Base-by-base conservation (phyloP, 2,329 filamentous ascomycete species). In the Aspergillus spinulosporus region DNA sequence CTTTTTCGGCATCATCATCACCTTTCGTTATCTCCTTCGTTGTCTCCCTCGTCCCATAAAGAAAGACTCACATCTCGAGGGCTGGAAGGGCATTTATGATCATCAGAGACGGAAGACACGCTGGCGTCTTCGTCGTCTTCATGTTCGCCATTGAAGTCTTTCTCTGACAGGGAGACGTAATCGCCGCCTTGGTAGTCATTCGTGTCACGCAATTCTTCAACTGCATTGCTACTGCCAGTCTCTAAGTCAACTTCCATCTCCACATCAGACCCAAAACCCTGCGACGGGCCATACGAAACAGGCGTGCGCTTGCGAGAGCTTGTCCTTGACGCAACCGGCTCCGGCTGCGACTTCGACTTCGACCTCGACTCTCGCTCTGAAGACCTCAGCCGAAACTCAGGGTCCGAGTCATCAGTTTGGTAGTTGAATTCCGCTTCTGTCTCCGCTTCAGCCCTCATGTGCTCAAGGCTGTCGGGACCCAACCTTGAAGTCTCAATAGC, bases 181-280 rank as follows among this genome's bases (percentile, higher is more conserved):
- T n/a, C 32, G 21, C 29, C 3, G 9, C 6, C 32, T 49, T 47
- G 28, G 39, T 42, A n/a, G 7, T 42, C 37, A 32, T 42, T 21
- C n/a, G 3, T 14, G n/a, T 21, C 39, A 12, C 8, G 8, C 37
- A 14, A 40, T 42, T 42, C 39, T 42, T 21, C 34, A 37, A 12
- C 21, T 21, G 34, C 8, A 8, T 12, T 37, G 9, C 6, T 12
- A 12, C 34, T 12, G 34, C 7, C 46, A 11, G 52, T 37, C 15
- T 37, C 45, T 3, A 31, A 26, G 32, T 44, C 46, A 5, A 49
- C 26, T 9, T 49, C 52, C 45, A 54, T 54, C 29, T 47, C 50
- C 42, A 40, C 29, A 26, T 52, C 43, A 12, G 47, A 47, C 8
- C 40, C 50, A 9, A 40, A 11, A 7, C 31, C 4, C 31, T 7